Base-by-base conservation (phyloP, 257 asterid species). In the Solanum lycopersicoides region DNA sequence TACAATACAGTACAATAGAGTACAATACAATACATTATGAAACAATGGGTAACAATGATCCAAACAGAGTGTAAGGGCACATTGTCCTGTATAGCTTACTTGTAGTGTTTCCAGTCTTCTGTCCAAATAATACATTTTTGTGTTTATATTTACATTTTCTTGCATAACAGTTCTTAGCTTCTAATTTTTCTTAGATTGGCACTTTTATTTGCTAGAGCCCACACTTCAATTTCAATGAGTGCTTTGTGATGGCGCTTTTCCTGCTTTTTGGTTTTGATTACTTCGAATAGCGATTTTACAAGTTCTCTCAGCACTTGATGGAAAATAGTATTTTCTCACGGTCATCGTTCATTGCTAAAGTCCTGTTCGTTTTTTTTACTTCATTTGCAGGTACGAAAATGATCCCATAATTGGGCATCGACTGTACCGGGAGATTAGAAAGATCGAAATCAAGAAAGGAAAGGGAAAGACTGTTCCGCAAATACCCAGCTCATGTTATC, bases 371-470 rank as follows among this genome's bases (percentile, higher is more conserved):
- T 25, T 79, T 68, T 68, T 45, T 79, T 8, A 83, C 77, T 47
- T 82, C 32, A 7, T 82, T 50, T 82, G 66, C 89, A 97, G 99
- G 99, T 97, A 93, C 88, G 99, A 97, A 93, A 96, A 95, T 79
- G 99, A 97, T 91, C 94, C 98, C 23, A 59, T 92, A 72, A 82
- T 97, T 83, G 99, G 99, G 60, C 99, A 97, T 89, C 95, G 99
- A 80, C 91, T 97, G 30, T 94, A 96, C 93, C 91, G 99, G 35
- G 99, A 96, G 92, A 93, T 92, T 76, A 93, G 97, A 86, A 96
- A 94, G 90, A 93, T 94, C 59, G 99, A 97, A 93, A 98, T 92
- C 93, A 95, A 93, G 91, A 97, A 93, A 91, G 97, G 95, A 45
- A 97, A 95, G 92, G 99, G 99, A 84, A 93, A 88, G 89, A 94